These are phyloP conservation scores for Candida verbasci DNA, from an alignment of 805 yeast genomes.

Conservation along the genomic window DNA sequence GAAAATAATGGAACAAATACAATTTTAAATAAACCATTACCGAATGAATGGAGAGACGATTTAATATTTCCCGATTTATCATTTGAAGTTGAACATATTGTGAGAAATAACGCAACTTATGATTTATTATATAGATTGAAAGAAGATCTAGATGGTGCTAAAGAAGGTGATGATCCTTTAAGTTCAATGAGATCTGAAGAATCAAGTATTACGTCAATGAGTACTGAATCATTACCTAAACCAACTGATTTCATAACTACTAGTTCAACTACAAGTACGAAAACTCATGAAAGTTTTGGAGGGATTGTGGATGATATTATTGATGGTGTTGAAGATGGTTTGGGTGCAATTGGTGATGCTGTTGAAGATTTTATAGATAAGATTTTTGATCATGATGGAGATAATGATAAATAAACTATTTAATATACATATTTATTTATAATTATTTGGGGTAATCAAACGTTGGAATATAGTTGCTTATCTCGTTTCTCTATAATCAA, in stretches of 20 bases:
- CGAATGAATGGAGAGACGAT: constrained; percentile 44
- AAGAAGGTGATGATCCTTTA: constrained; percentile 19
- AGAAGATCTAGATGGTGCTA: constrained; percentile 8
- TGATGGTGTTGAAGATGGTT: constrained; percentile 14
- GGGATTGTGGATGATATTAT: constrained; percentile 12
- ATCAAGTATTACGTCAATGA: constrained; percentile 13
- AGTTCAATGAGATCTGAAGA: constrained; percentile 22
- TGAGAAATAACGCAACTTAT: constrained; percentile 46
- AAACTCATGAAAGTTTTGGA: constrained; percentile 3
- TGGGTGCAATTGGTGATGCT: constrained; percentile 14
- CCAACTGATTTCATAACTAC: constrained; percentile 20
- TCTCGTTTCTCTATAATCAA: too few relatives aligned
- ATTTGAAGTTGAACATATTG: constrained; percentile 41
- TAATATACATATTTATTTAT: too few relatives aligned
- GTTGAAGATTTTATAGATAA: constrained; percentile 14
- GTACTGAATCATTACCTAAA: constrained; percentile 18
- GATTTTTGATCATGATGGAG: constrained; percentile 7
- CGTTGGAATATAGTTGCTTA: too few relatives aligned
- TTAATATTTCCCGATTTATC: constrained; percentile 47
- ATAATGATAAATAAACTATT: not conserved
- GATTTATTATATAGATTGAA: constrained; percentile 36
- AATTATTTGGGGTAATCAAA: too few relatives aligned
- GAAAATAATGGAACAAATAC: constrained; percentile 65
- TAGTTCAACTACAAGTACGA: constrained; percentile 2
- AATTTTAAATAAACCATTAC: constrained; percentile 16